Conservation (phyloP, 371 early-diverging fungal species). For the Gilbertella persicaria region DNA sequence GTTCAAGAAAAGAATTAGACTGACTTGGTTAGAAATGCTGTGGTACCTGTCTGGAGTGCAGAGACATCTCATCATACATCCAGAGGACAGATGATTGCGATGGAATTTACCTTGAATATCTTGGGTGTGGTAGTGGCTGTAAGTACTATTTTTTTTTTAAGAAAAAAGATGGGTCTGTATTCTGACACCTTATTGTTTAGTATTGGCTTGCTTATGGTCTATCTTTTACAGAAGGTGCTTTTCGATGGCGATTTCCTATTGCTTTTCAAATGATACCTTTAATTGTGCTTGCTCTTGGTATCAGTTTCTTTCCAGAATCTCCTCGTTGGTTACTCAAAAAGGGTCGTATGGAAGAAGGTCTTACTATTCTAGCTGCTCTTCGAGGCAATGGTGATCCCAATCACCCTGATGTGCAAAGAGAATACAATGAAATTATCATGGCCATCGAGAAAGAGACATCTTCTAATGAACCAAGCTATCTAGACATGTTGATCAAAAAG, state of each 20-base stretch:
- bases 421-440: constrained; percentile 33
- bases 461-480: constrained; percentile 38
- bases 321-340: constrained; percentile 39
- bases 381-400: constrained; percentile 40
- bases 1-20: too few relatives aligned
- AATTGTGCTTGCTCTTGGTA: constrained; percentile 30
- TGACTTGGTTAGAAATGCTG: too few relatives aligned
- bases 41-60: constrained; percentile 49
- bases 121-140: constrained; percentile 48
- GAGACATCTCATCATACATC: constrained; percentile 43
- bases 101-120: constrained; percentile 47
- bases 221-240: constrained; percentile 34
- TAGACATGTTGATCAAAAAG: constrained; percentile 37
- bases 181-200: too few relatives aligned
- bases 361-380: constrained; percentile 39
- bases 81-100: constrained; percentile 42
- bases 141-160: constrained; percentile 6
- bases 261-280: constrained; percentile 46
- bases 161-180: too few relatives aligned
- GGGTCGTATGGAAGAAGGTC: constrained; percentile 40
- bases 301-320: constrained; percentile 43
- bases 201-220: constrained; percentile 48
- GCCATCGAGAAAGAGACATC: constrained; percentile 31
- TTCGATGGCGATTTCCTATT: constrained; percentile 48
- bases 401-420: constrained; percentile 34